Percentiles rank a stretch among this genome's conserved stretches.
Conservation (phyloP, 176 grass and related monocot species). For the Avena eriantha region DNA sequence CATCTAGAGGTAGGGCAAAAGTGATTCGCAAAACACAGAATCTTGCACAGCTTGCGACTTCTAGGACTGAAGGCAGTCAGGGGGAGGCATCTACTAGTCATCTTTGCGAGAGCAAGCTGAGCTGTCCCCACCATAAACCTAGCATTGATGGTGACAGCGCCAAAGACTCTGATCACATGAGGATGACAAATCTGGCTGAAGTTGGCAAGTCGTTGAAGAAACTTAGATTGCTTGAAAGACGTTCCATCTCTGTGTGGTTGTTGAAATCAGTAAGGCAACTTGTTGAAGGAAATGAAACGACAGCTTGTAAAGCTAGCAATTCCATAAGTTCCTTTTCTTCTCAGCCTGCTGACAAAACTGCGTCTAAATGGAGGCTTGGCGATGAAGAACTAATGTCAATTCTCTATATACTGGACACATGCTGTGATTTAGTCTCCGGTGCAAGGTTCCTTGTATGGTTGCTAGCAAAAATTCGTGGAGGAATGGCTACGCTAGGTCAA, state of each 20-base stretch:
- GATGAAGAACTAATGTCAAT: constrained; percentile 85
- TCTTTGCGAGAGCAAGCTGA: constrained; percentile 92
- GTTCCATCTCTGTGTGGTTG: constrained; percentile 90
- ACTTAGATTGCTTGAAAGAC: constrained; percentile 90
- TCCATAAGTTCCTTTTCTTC: constrained; percentile 56
- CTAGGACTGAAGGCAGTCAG: constrained; percentile 93
- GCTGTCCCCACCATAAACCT: constrained; percentile 86
- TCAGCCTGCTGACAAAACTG: constrained; percentile 59
- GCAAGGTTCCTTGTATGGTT: constrained; percentile 87
- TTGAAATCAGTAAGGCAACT: constrained; percentile 83
- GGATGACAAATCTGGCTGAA: constrained; percentile 60
- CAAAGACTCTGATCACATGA: constrained; percentile 68
- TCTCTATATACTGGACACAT: constrained; percentile 91
- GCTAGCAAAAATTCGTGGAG: constrained; percentile 70
- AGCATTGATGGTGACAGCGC: constrained; percentile 61
- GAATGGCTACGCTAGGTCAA: constrained; percentile 57
- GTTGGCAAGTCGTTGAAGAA: constrained; percentile 79
- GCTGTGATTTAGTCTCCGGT: constrained; percentile 84
- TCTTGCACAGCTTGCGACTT: constrained; percentile 87
- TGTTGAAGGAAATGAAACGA: constrained; percentile 85
- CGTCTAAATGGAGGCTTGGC: constrained; percentile 73
- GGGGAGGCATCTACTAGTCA: constrained; percentile 98
- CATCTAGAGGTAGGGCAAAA: constrained; percentile 85
- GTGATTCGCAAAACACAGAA: constrained; percentile 87
- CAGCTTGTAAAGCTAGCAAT: constrained; percentile 67